Evolutionary conservation across 2,329 filamentous ascomycete genomes (phyloP).

Genomic region (Pseudomassariella vexata): DNA sequence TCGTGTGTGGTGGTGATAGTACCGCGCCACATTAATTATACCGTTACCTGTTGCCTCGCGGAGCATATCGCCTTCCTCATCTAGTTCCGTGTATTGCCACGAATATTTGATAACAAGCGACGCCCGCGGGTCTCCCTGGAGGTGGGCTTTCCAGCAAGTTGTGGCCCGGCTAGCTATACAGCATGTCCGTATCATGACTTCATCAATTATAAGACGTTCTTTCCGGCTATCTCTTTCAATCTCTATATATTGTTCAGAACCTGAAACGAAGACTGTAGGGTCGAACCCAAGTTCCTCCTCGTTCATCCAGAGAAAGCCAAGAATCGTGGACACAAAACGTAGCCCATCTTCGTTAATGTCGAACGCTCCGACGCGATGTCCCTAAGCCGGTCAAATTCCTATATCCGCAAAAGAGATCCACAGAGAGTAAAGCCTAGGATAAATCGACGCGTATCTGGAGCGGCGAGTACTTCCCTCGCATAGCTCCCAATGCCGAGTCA

Average conservation of each 20-base stretch:
- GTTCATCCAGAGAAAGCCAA: too few relatives aligned
- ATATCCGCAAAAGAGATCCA: too few relatives aligned
- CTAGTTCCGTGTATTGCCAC: conserved; percentile 34
- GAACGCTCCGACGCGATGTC: too few relatives aligned
- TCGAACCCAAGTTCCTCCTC: conserved; percentile 38
- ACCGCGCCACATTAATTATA: conserved; percentile 22
- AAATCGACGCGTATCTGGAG: too few relatives aligned
- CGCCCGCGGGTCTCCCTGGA: conserved; percentile 20
- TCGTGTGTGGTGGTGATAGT: too few relatives aligned
- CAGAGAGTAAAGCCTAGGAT: too few relatives aligned
- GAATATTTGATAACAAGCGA: conserved; percentile 40
- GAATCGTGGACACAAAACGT: conserved; percentile 31
- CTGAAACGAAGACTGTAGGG: conserved; percentile 28
- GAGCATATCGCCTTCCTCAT: conserved; percentile 35
- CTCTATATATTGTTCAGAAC: conserved; percentile 28
- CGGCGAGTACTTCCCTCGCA: too few relatives aligned
- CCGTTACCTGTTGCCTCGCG: conserved; percentile 26
- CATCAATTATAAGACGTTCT: conserved; percentile 34
- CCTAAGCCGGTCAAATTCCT: too few relatives aligned
- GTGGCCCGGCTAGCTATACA: conserved; percentile 32
- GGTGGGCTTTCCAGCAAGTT: conserved; percentile 33
- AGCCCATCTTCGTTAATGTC: conserved; percentile 1
- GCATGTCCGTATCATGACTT: conserved; percentile 23
- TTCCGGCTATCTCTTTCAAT: conserved; percentile 28
- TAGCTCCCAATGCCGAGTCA: too few relatives aligned